A percentile compares a stretch with the other conserved stretches of the same genome.
Evolutionary conservation across 2,329 filamentous ascomycete species (phyloP).

Genomic region (Lasiodiplodia citricola): DNA sequence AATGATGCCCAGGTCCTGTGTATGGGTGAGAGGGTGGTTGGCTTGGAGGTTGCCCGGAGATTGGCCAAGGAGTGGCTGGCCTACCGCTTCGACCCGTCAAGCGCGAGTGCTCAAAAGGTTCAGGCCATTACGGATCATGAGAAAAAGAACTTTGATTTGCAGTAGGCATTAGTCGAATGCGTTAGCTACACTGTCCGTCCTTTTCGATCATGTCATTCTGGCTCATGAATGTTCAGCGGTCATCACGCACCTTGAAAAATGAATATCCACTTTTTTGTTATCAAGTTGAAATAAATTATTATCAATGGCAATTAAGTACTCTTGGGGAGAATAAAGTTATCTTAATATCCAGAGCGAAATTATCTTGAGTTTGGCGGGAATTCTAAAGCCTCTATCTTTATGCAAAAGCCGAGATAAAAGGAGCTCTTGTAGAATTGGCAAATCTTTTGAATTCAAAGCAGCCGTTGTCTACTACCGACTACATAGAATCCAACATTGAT

Average conservation of each 20-base stretch:
- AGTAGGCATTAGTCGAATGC: neutral
- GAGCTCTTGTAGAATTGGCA: too few relatives aligned
- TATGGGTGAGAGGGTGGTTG: constrained; percentile 83
- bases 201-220: neutral
- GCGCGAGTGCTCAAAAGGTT: constrained; percentile 65
- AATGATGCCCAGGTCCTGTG: constrained; percentile 89
- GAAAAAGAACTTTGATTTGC: constrained; percentile 35
- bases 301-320: too few relatives aligned
- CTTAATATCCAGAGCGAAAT: too few relatives aligned
- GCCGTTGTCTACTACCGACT: too few relatives aligned
- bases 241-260: neutral
- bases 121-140: constrained; percentile 56
- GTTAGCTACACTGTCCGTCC: neutral
- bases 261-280: neutral
- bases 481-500: too few relatives aligned
- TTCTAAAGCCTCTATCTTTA: too few relatives aligned
- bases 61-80: constrained; percentile 82
- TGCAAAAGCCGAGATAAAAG: too few relatives aligned
- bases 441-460: too few relatives aligned
- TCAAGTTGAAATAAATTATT: neutral
- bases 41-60: constrained; percentile 77
- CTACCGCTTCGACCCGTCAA: constrained; percentile 76
- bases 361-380: too few relatives aligned
- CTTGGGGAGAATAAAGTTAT: too few relatives aligned
- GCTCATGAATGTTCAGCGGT: neutral